Conservation (phyloP, 129 eudicot genomes). For the Solidago caesia region DNA sequence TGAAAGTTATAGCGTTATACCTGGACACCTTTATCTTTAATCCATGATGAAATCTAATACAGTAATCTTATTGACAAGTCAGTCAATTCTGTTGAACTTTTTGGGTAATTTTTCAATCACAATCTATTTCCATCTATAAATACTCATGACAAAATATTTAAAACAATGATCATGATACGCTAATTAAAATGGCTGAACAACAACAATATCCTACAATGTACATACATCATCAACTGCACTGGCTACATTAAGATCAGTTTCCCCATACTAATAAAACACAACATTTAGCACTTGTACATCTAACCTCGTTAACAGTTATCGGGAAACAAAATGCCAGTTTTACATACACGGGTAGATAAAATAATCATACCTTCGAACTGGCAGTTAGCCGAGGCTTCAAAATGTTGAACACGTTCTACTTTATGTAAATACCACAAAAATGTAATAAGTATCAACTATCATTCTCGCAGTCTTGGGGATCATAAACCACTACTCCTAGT, state of each 20-base stretch:
- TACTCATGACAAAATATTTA: neutral
- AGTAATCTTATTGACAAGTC: neutral
- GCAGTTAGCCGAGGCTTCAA: neutral
- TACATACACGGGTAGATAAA: neutral
- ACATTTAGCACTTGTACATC: conserved; percentile 14
- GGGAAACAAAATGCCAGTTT: conserved; percentile 1
- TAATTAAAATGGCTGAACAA: neutral
- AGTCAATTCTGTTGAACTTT: neutral
- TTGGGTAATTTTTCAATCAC: neutral
- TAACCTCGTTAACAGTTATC: neutral
- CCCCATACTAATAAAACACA: neutral
- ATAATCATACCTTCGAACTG: neutral
- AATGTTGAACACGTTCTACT: neutral
- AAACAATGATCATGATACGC: conserved; percentile 6
- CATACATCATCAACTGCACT: conserved; percentile 20
- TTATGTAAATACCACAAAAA: neutral
- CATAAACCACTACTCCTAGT: conserved; percentile 30
- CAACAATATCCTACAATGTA: conserved; percentile 8
- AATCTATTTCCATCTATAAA: neutral
- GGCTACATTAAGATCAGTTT: conserved; percentile 2
- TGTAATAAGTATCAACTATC: conserved; percentile 17
- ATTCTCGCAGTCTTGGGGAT: conserved; percentile 9
- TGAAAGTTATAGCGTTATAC: too few species aligned
- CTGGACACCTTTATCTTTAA: neutral
- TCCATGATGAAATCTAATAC: neutral